Evolutionary conservation across 768 basidiomycete species (phyloP).

Genomic region (Lentinula raphanica): DNA sequence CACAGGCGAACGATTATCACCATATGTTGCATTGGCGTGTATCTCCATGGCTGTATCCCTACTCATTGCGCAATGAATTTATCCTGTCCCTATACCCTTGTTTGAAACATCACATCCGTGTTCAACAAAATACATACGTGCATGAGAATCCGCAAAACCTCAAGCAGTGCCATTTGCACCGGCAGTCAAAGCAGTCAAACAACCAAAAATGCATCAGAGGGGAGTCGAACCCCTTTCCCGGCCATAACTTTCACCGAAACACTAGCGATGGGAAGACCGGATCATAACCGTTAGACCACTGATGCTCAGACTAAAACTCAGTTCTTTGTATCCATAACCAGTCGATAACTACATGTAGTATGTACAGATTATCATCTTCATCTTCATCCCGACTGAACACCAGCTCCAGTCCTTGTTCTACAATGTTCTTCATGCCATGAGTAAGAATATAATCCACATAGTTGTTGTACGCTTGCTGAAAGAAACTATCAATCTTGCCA

Average conservation of each 20-base stretch:
- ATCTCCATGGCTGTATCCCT: slow-evolving; percentile 86
- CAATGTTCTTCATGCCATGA: neutral
- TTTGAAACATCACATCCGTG: neutral
- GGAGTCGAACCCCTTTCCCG: slow-evolving; percentile 8
- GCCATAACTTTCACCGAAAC: neutral
- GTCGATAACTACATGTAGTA: too few species aligned
- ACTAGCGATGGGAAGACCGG: slow-evolving; percentile 7
- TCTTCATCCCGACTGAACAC: neutral
- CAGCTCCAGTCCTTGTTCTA: neutral
- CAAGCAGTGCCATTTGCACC: too few species aligned
- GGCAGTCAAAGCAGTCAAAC: neutral
- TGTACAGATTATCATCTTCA: too few species aligned
- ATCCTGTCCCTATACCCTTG: too few species aligned
- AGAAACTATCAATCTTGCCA: neutral
- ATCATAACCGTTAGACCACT: slow-evolving; percentile 8
- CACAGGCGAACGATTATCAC: slow-evolving; percentile 89
- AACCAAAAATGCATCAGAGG: neutral
- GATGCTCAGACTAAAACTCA: neutral
- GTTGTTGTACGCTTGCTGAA: neutral
- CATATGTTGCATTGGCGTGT: slow-evolving; percentile 92
- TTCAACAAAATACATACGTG: neutral
- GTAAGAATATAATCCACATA: neutral
- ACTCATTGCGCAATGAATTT: slow-evolving; percentile 8
- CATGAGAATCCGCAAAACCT: too few species aligned
- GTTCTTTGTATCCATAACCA: too few species aligned